Evolutionary conservation across 768 basidiomycete genomes (phyloP).

Genomic region (Amanita rimosa): DNA sequence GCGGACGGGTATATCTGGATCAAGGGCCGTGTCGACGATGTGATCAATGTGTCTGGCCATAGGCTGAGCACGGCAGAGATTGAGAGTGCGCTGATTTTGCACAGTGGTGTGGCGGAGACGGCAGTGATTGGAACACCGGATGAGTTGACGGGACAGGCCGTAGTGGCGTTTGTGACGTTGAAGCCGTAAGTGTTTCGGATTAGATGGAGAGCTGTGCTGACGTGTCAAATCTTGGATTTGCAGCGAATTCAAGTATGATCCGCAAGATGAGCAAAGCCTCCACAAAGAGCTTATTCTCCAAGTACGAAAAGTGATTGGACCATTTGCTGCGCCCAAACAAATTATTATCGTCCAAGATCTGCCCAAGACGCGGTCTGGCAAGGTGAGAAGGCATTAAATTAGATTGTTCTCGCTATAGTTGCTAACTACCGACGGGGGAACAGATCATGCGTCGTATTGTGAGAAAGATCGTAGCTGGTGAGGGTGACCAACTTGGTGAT

Average conservation of each 20-base stretch:
- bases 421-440: background rate
- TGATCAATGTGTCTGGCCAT: conserved; percentile 98
- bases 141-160: conserved; percentile 87
- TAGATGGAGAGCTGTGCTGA: background rate
- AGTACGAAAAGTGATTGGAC: conserved; percentile 95
- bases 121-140: conserved; percentile 84
- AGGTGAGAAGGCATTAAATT: conserved; percentile 42
- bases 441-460: conserved; percentile 93
- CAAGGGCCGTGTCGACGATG: conserved; percentile 94
- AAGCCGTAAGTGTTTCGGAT: conserved; percentile 60
- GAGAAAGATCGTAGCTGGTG: conserved; percentile 92
- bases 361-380: conserved; percentile 92
- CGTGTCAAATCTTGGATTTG: background rate
- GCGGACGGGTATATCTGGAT: conserved; percentile 98
- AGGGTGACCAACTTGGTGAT: conserved; percentile 93
- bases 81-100: conserved; percentile 90
- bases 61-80: conserved; percentile 96
- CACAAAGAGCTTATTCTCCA: conserved; percentile 86
- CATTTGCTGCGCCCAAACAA: conserved; percentile 95
- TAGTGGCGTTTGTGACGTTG: conserved; percentile 88
- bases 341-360: conserved; percentile 74
- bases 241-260: conserved; percentile 70
- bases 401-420: background rate
- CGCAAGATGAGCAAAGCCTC: conserved; percentile 55
- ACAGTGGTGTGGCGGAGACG: conserved; percentile 93